Base-by-base conservation (phyloP, 2,329 filamentous ascomycete species). In the Rutstroemia sydowiana region DNA sequence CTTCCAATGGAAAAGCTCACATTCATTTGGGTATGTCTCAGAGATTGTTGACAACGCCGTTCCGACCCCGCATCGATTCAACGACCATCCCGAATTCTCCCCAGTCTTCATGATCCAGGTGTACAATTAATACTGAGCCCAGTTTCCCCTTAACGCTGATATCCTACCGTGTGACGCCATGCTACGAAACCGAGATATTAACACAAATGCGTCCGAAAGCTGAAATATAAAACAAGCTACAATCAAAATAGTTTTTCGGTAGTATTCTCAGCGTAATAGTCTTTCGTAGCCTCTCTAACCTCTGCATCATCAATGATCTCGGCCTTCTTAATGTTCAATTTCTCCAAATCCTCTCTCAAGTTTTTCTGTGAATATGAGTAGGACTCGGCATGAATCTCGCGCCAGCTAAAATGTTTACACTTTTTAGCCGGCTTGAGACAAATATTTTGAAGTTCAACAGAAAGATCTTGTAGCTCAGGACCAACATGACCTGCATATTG, bases 281-380 rank as follows among this genome's bases (percentile, higher is more conserved):
- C 57, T 48, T 60, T 61, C 1, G 56, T 63, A 10, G 61, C 59
- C 53, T 65, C 61, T 20, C 63, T 57, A 13, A 55, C 57, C 56
- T 65, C 63, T 3, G 63, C 63, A 46, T 61, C 58, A 16, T 65
- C 61, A 30, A 63, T 56, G 31, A 65, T 61, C 36, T 60, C 62
- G 9, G 54, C 39, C 40, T 58, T 57, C 11, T 55, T 41, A 23
- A 51, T 47, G 10, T 45, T 48, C 31, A 64, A 54, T 45, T 45
- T 59, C 1, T 54, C 55, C n/a, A 57, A 43, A 32, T 61, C 54
- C 28, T 55, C 50, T 40, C 49, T 56, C 13, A 60, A 37, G 28
- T 48, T 45, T 32, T 59, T 52, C 7, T 47, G 45, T 39, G 53
- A 44, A n/a, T 46, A 52, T 5, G 46, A 48, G 18, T 58, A 62